Percentiles rank a stretch among this genome's conserved stretches.
Evolutionary conservation across 2,329 filamentous ascomycete species (phyloP).

Genomic region (Colletotrichum cereale): DNA sequence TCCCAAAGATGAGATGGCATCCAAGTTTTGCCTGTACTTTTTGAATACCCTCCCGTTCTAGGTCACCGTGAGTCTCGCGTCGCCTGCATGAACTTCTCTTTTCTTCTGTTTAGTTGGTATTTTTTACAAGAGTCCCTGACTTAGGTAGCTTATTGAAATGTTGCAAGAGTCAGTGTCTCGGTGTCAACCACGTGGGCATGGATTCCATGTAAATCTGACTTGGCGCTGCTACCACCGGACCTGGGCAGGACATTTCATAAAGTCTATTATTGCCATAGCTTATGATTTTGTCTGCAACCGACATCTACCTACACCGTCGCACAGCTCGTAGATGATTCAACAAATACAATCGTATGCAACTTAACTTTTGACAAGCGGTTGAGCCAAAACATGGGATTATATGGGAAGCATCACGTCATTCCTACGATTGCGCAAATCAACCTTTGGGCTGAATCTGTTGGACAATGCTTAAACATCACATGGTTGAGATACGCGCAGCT

Average conservation of each 20-base stretch:
- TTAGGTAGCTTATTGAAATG: background rate
- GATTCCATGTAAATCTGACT: slow-evolving; percentile 33
- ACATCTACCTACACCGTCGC: background rate
- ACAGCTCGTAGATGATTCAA: background rate
- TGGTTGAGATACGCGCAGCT: background rate
- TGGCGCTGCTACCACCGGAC: slow-evolving; percentile 9
- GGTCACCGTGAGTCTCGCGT: background rate
- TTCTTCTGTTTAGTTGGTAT: too few species aligned
- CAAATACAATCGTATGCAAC: too few species aligned
- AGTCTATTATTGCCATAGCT: background rate
- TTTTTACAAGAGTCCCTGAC: background rate
- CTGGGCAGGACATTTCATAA: background rate
- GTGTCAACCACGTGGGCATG: slow-evolving; percentile 15
- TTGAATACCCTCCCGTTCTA: background rate
- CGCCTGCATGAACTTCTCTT: too few species aligned
- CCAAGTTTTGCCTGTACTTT: background rate
- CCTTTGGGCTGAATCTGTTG: background rate
- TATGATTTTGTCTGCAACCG: background rate
- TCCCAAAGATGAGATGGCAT: background rate
- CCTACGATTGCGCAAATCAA: background rate
- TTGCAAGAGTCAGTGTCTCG: slow-evolving; percentile 21
- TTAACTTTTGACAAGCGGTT: background rate
- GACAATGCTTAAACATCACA: background rate
- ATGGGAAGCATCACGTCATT: background rate
- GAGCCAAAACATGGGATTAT: too few species aligned